Base-by-base conservation (phyloP, 257 asterid species). In the Ballota nigra region DNA sequence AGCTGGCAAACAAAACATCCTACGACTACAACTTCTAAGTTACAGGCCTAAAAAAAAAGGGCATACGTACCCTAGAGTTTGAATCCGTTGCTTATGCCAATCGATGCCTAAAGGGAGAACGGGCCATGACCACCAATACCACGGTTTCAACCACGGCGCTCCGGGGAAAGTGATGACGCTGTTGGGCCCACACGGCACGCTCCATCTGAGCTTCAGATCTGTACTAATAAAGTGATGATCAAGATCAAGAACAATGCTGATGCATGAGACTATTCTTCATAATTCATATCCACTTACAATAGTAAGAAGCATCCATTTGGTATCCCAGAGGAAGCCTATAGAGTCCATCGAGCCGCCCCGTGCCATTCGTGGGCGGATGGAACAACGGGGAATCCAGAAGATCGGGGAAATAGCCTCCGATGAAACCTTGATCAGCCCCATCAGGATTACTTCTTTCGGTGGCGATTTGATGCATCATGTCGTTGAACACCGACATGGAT, bases 121-220 rank as follows among this genome's bases (percentile, higher is more conserved):
- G 1, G 98, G 98, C 91, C 95, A 93, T 0, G 98, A 88, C 98
- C 98, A 93, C 98, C 98, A 90, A 67, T 90, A 93, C 98, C 98
- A 93, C 1, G 98, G 98, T 67, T 93, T 93, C 53, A 93, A 63
- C 92, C 97, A 93, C 3, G 87, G 78, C 19, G 98, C 98, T 5
- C 98, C 83, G 0, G 98, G 97, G 73, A 93, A 93, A 6, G 98
- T 93, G 70, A 93, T 75, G 22, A 93, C 97, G 26, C 97, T 93
- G 77, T 93, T 93, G 1, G 95, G 94, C 1, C 96, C 95, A 70
- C 97, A 93, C 0, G 98, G 98, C 15, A 93, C 97, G 6, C 86
- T 83, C 98, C 98, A 93, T 26, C 85, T 81, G 9, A 93, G 96
- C 79, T 52, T 88, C 56, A 93, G 92, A 86, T 92, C 98, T 92